Base-by-base conservation (phyloP, 352 stramenopile genomes). In the Phytophthora cryptogea region DNA sequence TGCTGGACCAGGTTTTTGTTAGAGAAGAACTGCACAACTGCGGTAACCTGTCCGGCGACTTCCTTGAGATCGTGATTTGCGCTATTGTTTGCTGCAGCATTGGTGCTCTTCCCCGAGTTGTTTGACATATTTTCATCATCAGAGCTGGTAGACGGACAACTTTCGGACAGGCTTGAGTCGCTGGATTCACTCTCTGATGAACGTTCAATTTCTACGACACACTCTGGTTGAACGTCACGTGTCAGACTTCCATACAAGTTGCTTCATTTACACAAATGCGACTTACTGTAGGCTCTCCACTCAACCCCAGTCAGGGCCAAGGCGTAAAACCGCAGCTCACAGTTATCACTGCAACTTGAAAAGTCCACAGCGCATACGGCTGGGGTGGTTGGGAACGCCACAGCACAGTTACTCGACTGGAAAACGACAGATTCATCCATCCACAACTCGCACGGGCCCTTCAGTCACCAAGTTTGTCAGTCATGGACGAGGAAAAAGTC, bases 371-470 rank as follows among this genome's bases (percentile, higher is more conserved):
- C 48, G 39, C 82, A 78, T 26, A 50, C 48, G 33, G 64, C 70
- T 4, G 68, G 68, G 26, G 46, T 67, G 20, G 45, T 66, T 36
- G 58, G 59, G 43, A 74, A 85, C 16, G 56, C 43, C 4, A 52
- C 70, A 9, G 62, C 63, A 40, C 78, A 88, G 52, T 85, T 65
- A 28, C 63, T 63, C 2, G 65, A 52, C 26, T 70, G 45, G 23
- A 80, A 67, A 14, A 74, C 59, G 5, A 54, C 41, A 49, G 20
- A 61, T 20, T 63, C 55, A 54, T 79, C 70, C 17, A 86, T 59
- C 70, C 70, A 85, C 33, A 80, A 58, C 46, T 85, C 76, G 27
- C 76, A 85, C 13, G 73, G 76, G 1, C 76, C 73, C 57, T 75
- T 37, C 7, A 56, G 44, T 17, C 17, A 28, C 17, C 20, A 23